These are phyloP conservation scores for Areca catechu DNA, from an alignment of 176 grass and related monocot genomes.

Conservation along the genomic window DNA sequence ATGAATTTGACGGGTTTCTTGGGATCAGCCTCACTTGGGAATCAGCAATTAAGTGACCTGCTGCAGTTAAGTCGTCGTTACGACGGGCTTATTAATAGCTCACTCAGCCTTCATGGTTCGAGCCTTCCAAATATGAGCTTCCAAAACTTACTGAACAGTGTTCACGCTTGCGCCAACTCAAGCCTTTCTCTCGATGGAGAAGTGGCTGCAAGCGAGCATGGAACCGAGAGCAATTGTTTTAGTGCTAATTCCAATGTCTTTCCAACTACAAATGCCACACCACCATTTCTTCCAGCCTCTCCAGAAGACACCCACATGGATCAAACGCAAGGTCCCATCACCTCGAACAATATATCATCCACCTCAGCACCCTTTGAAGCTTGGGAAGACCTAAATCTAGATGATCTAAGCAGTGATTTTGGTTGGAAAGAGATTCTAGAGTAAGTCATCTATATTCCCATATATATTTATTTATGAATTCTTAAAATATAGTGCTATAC, in stretches of 20 bases:
- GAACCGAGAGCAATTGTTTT: conserved; percentile 7
- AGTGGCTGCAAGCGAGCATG: conserved; percentile 10
- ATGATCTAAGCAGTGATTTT: conserved; percentile 36
- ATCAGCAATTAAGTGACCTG: not conserved
- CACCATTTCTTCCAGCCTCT: conserved; percentile 20
- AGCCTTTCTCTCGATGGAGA: not conserved
- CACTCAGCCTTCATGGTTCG: conserved; percentile 7
- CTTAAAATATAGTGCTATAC: no score
- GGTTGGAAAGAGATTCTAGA: conserved; percentile 69
- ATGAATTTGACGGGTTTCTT: conserved; percentile 50
- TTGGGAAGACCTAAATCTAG: conserved; percentile 50
- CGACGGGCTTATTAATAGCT: conserved; percentile 28
- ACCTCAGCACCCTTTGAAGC: conserved; percentile 49
- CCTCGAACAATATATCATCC: conserved; percentile 11
- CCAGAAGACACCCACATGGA: conserved; percentile 14
- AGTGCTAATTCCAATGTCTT: conserved; percentile 23
- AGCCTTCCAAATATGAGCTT: not conserved
- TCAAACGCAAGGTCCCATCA: not conserved
- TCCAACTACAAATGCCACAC: conserved; percentile 3
- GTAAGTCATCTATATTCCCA: conserved; percentile 28
- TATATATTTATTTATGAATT: not conserved
- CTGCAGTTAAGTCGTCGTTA: conserved; percentile 30
- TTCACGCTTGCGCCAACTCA: not conserved
- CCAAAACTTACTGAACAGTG: not conserved
- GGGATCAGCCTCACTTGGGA: conserved; percentile 4